Percentiles rank a stretch among this genome's conserved stretches.
Conservation (phyloP, 257 asterid species). For the Solanum chmielewskii region DNA sequence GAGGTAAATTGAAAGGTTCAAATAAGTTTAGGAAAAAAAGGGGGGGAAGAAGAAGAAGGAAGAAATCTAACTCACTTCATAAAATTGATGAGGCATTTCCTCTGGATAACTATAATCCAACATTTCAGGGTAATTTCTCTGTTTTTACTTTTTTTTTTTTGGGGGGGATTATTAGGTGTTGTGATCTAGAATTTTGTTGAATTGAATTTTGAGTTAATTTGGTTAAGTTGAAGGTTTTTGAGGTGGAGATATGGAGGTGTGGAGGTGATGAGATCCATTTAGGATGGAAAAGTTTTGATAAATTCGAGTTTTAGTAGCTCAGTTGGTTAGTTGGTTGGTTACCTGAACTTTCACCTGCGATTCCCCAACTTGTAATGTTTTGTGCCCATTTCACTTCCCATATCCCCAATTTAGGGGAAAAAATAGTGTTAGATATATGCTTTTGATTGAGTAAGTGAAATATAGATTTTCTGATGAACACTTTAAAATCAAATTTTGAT, state of each 20-base stretch:
- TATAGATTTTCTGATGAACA: background rate
- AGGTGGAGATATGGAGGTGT: background rate
- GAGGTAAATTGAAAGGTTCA: slow-evolving; percentile 19
- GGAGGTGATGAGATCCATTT: background rate
- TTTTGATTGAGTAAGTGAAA: background rate
- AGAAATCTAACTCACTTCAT: slow-evolving; percentile 30
- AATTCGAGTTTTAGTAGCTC: background rate
- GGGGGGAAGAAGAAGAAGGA: slow-evolving; percentile 31
- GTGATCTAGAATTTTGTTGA: background rate
- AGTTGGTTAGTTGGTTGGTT: background rate
- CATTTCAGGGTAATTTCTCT: slow-evolving; percentile 33
- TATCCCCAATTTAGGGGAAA: background rate
- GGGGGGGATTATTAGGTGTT: background rate
- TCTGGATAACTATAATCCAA: slow-evolving; percentile 39
- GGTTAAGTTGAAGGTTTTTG: background rate
- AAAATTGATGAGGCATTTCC: slow-evolving; percentile 47
- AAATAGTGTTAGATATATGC: background rate
- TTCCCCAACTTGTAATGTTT: background rate
- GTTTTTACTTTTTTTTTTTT: background rate
- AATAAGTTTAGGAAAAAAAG: slow-evolving; percentile 37
- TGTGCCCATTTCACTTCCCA: background rate
- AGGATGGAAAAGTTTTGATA: background rate
- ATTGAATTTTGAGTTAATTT: background rate
- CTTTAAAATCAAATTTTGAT: background rate
- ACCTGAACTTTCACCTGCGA: background rate